These are phyloP conservation scores for Chaetomium sp. DNA, from an alignment of 2,329 filamentous ascomycete genomes.

Conservation along the genomic window DNA sequence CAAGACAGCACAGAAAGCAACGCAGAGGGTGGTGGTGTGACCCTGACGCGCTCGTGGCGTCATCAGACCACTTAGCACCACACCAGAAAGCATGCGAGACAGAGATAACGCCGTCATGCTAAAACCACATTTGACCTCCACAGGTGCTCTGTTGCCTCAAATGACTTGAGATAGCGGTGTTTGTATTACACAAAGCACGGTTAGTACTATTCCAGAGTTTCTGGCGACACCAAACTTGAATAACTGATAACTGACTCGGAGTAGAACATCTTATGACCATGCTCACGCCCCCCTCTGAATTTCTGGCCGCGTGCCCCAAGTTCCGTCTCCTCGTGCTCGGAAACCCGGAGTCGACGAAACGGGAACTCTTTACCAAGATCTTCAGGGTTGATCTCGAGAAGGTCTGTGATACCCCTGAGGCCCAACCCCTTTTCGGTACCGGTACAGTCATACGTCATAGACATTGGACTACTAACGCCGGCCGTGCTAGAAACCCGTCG, in stretches of 20 bases:
- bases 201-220: no score
- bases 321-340: slow-evolving; percentile 35
- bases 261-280: slow-evolving; percentile 13
- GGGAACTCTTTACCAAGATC: slow-evolving; percentile 33
- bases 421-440: not conserved
- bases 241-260: no score
- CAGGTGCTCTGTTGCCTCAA: not conserved
- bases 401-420: not conserved
- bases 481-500: slow-evolving; percentile 27
- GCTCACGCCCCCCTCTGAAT: slow-evolving; percentile 31
- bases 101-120: not conserved
- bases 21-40: slow-evolving; percentile 10
- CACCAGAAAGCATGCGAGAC: not conserved
- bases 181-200: not conserved
- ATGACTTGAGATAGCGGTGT: not conserved
- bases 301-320: slow-evolving; percentile 32
- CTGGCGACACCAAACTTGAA: not conserved
- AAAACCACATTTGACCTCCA: slow-evolving; percentile 12
- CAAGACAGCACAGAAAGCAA: not conserved
- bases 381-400: slow-evolving; percentile 35
- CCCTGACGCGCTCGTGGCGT: slow-evolving; percentile 11
- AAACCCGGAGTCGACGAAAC: slow-evolving; percentile 35
- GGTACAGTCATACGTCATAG: not conserved
- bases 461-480: not conserved
- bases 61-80: slow-evolving; percentile 18